Evolutionary conservation across 2,329 filamentous ascomycete genomes (phyloP).

Genomic region (Beauveria brongniartii): DNA sequence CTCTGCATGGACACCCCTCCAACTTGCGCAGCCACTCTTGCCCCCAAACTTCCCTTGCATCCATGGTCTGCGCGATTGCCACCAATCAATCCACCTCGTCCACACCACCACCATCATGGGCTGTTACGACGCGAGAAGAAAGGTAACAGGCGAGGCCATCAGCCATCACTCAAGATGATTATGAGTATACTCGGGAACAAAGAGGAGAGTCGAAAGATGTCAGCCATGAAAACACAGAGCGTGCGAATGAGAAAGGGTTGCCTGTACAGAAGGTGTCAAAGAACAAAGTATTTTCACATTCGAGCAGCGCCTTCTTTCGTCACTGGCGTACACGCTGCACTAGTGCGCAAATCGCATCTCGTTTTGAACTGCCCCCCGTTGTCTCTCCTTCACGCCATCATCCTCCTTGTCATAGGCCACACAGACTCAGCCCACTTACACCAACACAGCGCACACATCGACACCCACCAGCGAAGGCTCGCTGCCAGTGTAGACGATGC

Average conservation of each 20-base stretch:
- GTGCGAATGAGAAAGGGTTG: too few relatives aligned
- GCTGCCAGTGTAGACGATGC: background rate
- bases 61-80: background rate
- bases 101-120: conserved; percentile 4
- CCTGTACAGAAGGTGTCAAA: too few relatives aligned
- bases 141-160: background rate
- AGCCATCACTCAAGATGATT: background rate
- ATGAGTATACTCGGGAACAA: background rate
- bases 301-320: background rate
- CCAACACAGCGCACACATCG: background rate
- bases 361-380: background rate
- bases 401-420: background rate
- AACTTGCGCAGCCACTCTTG: background rate
- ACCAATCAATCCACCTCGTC: conserved; percentile 2
- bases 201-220: too few relatives aligned
- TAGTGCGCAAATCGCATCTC: conserved; percentile 4
- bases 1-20: background rate
- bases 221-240: too few relatives aligned
- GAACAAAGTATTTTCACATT: too few relatives aligned
- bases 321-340: background rate
- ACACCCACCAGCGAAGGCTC: background rate
- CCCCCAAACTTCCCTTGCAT: background rate
- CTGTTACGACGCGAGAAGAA: background rate
- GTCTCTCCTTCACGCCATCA: background rate
- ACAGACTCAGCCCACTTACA: background rate